phyloP scores from a whole-genome alignment of 257 asterid genomes.

The Plantago ovata region DNA sequence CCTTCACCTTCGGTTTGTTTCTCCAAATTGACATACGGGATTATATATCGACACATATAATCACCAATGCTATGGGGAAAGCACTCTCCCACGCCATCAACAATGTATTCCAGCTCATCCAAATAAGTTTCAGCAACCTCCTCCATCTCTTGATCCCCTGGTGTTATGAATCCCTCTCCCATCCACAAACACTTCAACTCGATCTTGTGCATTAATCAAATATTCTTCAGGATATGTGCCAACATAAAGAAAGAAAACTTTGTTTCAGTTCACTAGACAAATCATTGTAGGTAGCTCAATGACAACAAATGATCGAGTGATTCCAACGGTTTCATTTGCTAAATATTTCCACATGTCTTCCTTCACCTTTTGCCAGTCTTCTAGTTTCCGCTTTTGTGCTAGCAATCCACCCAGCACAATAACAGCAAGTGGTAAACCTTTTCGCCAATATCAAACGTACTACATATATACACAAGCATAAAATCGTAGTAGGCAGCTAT shows the following conservation, averaged over 20 bases:
- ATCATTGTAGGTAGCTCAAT: neutral
- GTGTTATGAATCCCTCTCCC: neutral
- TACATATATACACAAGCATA: no score
- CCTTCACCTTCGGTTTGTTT: no score
- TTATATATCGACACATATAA: no score
- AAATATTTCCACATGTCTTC: neutral
- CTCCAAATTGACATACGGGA: no score
- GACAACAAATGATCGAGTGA: neutral
- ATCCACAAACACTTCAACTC: neutral
- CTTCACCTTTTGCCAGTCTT: neutral
- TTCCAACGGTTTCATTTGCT: neutral
- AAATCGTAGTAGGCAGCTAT: neutral
- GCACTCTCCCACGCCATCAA: no score
- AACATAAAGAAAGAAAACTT: neutral
- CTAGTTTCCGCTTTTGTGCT: neutral
- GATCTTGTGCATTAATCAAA: neutral
- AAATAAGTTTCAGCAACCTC: neutral
- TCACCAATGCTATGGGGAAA: no score
- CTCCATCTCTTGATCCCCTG: slow-evolving; percentile 3
- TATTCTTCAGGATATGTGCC: slow-evolving; percentile 5
- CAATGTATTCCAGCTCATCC: neutral
- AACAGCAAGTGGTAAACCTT: neutral
- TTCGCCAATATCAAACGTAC: no score
- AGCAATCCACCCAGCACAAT: slow-evolving; percentile 2
- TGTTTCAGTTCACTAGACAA: neutral